phyloP scores from a whole-genome alignment of 345 rosid species.

The Euclidium syriacum region DNA sequence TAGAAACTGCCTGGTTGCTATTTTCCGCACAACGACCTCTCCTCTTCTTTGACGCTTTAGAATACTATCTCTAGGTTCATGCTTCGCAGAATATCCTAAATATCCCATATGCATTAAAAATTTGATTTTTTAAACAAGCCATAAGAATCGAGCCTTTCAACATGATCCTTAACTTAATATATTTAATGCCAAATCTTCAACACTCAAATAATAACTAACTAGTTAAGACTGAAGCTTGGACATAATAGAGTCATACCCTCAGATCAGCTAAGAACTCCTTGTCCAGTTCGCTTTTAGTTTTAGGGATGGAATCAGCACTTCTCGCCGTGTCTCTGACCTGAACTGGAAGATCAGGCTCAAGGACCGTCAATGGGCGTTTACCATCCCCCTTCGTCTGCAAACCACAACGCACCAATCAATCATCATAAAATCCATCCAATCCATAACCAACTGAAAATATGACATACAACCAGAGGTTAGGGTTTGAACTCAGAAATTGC shows the following conservation, averaged over 20 bases:
- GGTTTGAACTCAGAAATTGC: too few relatives aligned
- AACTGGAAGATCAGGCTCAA: slow-evolving; percentile 92
- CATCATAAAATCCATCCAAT: too few relatives aligned
- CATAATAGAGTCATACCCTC: slow-evolving; percentile 47
- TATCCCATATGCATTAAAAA: slow-evolving; percentile 54
- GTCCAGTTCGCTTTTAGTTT: slow-evolving; percentile 89
- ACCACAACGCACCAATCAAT: background rate
- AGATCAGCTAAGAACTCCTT: slow-evolving; percentile 88
- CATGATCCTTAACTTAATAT: too few relatives aligned
- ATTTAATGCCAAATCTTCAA: background rate
- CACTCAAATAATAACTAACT: background rate
- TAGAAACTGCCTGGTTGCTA: slow-evolving; percentile 93
- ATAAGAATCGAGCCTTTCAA: background rate
- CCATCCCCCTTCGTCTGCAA: slow-evolving; percentile 72
- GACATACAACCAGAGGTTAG: too few relatives aligned
- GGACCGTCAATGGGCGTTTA: slow-evolving; percentile 87
- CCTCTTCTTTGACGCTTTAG: slow-evolving; percentile 89
- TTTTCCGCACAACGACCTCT: slow-evolving; percentile 82
- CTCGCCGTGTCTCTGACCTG: slow-evolving; percentile 90
- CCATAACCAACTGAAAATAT: too few relatives aligned
- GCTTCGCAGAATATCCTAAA: slow-evolving; percentile 94
- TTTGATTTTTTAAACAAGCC: background rate
- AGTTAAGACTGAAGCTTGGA: background rate
- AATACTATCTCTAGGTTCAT: slow-evolving; percentile 75
- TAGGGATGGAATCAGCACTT: slow-evolving; percentile 67